Evolutionary conservation across 1,284 basidiomycete species (phyloP).

Genomic region (Austroboletus novae-zelandiae): DNA sequence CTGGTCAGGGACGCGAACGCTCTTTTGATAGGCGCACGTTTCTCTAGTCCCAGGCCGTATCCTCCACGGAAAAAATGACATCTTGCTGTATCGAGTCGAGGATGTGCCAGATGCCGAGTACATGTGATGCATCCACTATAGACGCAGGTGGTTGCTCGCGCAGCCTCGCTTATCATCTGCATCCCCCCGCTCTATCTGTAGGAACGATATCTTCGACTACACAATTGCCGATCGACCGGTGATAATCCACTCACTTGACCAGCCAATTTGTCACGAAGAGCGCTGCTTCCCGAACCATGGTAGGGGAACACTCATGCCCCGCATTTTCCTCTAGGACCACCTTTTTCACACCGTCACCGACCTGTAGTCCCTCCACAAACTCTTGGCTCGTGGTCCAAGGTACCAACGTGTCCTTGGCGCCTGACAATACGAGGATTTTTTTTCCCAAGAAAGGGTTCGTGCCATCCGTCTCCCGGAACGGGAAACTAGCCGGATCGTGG

Average conservation of each 20-base stretch:
- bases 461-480: slow-evolving; percentile 36
- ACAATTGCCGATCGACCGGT: too few relatives aligned
- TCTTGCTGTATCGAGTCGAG: too few relatives aligned
- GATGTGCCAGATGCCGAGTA: too few relatives aligned
- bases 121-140: too few relatives aligned
- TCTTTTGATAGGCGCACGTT: too few relatives aligned
- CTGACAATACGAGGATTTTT: slow-evolving; percentile 68
- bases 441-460: slow-evolving; percentile 66
- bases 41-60: too few relatives aligned
- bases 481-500: slow-evolving; percentile 43
- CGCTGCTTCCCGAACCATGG: slow-evolving; percentile 50
- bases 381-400: slow-evolving; percentile 55
- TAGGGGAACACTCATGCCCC: slow-evolving; percentile 51
- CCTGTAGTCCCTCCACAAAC: slow-evolving; percentile 54
- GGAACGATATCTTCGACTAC: too few relatives aligned
- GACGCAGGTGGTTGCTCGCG: too few relatives aligned
- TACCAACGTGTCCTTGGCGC: slow-evolving; percentile 57
- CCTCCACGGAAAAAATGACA: too few relatives aligned
- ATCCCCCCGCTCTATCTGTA: too few relatives aligned
- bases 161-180: too few relatives aligned
- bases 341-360: slow-evolving; percentile 51
- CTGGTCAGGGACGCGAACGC: too few relatives aligned
- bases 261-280: slow-evolving; percentile 43
- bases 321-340: slow-evolving; percentile 47
- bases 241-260: slow-evolving; percentile 16